These are phyloP conservation scores for Cladochytrium replicatum DNA, from an alignment of 192 early-diverging fungal species.

Conservation along the genomic window DNA sequence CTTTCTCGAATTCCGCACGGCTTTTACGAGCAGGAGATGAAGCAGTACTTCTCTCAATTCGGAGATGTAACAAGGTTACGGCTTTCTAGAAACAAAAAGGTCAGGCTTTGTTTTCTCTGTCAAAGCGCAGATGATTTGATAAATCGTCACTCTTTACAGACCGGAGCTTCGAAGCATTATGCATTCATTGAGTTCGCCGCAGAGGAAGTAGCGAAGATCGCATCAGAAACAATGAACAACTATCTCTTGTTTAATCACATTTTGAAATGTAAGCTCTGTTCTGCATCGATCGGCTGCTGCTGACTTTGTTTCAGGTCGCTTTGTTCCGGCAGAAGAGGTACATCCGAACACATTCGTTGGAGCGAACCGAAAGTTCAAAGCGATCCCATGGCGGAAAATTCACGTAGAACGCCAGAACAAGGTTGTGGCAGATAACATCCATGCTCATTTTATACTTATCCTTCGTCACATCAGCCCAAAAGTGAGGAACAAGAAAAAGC, in stretches of 20 bases:
- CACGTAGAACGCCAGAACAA: slow-evolving; percentile 55
- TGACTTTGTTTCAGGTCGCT: neutral
- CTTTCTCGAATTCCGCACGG: slow-evolving; percentile 89
- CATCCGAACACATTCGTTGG: slow-evolving; percentile 67
- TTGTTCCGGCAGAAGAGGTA: slow-evolving; percentile 60
- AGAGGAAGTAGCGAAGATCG: slow-evolving; percentile 74
- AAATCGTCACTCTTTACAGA: slow-evolving; percentile 30
- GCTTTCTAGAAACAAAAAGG: slow-evolving; percentile 77
- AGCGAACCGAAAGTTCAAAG: slow-evolving; percentile 59
- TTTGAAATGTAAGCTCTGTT: slow-evolving; percentile 57
- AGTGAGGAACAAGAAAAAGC: slow-evolving; percentile 34
- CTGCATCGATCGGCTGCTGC: slow-evolving; percentile 1
- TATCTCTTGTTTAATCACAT: slow-evolving; percentile 74
- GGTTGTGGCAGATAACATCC: slow-evolving; percentile 5
- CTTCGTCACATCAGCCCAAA: slow-evolving; percentile 21
- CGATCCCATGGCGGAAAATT: slow-evolving; percentile 49
- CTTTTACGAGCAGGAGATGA: slow-evolving; percentile 91
- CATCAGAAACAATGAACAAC: slow-evolving; percentile 95
- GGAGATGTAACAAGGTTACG: slow-evolving; percentile 69
- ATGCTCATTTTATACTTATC: neutral
- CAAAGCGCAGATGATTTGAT: neutral
- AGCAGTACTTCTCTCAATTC: slow-evolving; percentile 86
- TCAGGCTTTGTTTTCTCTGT: neutral
- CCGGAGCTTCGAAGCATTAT: slow-evolving; percentile 86
- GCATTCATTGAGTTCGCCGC: slow-evolving; percentile 87